These are phyloP conservation scores for Petasospora fabianii DNA, from an alignment of 1,139 yeast species.

Conservation along the genomic window DNA sequence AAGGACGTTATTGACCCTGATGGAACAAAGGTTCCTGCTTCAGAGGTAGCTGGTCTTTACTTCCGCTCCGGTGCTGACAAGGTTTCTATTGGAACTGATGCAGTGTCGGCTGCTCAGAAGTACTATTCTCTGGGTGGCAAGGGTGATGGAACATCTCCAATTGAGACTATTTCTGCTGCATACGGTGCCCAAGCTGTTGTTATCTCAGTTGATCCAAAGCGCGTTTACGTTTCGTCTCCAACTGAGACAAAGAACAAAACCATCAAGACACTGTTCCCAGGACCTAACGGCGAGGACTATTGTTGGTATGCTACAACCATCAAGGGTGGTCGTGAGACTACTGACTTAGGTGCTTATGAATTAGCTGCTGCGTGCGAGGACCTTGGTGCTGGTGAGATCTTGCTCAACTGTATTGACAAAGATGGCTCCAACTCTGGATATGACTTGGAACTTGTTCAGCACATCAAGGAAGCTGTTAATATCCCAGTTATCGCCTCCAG, in stretches of 20 bases:
- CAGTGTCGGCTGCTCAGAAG: slow-evolving; percentile 84
- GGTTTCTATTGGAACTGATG: slow-evolving; percentile 96
- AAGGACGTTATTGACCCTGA: slow-evolving; percentile 84
- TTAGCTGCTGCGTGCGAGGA: slow-evolving; percentile 84
- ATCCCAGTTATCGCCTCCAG: slow-evolving; percentile 96
- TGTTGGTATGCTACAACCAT: slow-evolving; percentile 95
- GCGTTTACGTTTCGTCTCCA: slow-evolving; percentile 68
- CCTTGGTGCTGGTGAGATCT: slow-evolving; percentile 94
- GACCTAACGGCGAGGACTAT: slow-evolving; percentile 82
- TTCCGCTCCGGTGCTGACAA: slow-evolving; percentile 97
- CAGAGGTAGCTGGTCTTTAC: slow-evolving; percentile 84
- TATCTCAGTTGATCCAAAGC: slow-evolving; percentile 92
- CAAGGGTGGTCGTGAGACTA: slow-evolving; percentile 89
- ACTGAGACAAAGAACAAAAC: slow-evolving; percentile 57
- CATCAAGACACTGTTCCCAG: slow-evolving; percentile 53
- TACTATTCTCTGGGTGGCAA: slow-evolving; percentile 56
- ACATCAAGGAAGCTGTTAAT: slow-evolving; percentile 68
- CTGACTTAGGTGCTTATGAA: slow-evolving; percentile 90
- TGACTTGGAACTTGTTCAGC: slow-evolving; percentile 77
- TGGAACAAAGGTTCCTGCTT: slow-evolving; percentile 73
- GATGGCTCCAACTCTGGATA: slow-evolving; percentile 94
- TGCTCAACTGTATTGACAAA: slow-evolving; percentile 89
- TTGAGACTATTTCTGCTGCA: slow-evolving; percentile 84
- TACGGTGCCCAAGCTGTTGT: slow-evolving; percentile 98
- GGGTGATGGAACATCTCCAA: slow-evolving; percentile 76